Evolutionary conservation across 768 basidiomycete species (phyloP), one percentile per base, ranked within the genome.

Genomic region (Tulasnella sp.): DNA sequence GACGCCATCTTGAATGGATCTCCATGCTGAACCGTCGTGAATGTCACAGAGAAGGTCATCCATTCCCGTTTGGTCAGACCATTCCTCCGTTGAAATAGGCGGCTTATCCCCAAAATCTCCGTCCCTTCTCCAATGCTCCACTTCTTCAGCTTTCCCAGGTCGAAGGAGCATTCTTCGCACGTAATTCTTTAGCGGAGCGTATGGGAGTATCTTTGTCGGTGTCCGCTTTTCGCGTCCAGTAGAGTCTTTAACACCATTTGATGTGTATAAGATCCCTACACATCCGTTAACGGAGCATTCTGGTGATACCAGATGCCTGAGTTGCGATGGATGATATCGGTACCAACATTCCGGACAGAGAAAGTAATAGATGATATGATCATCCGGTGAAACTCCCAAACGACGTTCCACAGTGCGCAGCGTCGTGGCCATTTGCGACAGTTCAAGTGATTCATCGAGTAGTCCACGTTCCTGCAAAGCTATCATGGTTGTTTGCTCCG

Each of bases 1-100:
- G 0, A 64, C 47, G 1, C 61, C 61, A 1, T 61, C 63, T 31
- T 59, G 59, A 0, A 60, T 53, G 0, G 53, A 48, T 3, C 57
- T 27, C 64, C 64, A 65, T 0, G 57, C 61, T 60, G 60, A 65
- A 1, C 61, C 61, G 45, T 65, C 62, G 37, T 46, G 50, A 7
- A 64, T 60, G 51, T 65, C 60, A 9, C 22, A 24, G 40, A 65
- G 51, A 2, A 48, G 58, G 19, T 28, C 35, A 20, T 53, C 25
- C 0, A 40, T 52, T 15, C 58, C 47, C 1, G 20, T 12, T 20
- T 57, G 58, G 4, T 57, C 55, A 6, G 37, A 45, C 20, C 41
- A 50, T 12, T 56, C 59, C 10, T 16, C 45, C 3, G 27, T 8
- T 3, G 3, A n/a, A 6, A 43, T 40, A 9, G 62, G 62, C 10